A percentile compares a stretch with the other conserved stretches of the same genome.
Conservation (phyloP, 192 early-diverging fungal genomes). For the Coemansia sp. region DNA sequence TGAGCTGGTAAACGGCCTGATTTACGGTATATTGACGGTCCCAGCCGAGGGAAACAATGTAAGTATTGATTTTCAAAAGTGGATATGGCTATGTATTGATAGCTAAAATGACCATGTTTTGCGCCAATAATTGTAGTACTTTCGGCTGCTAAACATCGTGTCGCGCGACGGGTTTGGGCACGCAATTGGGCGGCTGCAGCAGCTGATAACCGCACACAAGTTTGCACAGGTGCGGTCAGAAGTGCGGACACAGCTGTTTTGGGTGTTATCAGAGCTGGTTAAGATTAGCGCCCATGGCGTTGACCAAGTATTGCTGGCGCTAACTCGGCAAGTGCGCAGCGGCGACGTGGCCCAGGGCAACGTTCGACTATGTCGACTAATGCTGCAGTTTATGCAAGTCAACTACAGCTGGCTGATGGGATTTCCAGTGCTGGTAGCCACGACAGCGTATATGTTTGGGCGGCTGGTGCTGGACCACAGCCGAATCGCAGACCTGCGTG, state of each 20-base stretch:
- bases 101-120: too few relatives aligned
- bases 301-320: slow-evolving; percentile 56
- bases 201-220: slow-evolving; percentile 25
- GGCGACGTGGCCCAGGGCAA: slow-evolving; percentile 59
- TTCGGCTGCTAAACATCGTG: slow-evolving; percentile 62
- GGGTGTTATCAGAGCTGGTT: slow-evolving; percentile 61
- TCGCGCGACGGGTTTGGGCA: slow-evolving; percentile 62
- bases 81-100: not conserved
- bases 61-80: slow-evolving; percentile 7
- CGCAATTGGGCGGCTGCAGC: slow-evolving; percentile 42
- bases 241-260: slow-evolving; percentile 59
- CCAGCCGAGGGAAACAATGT: slow-evolving; percentile 32
- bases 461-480: slow-evolving; percentile 61
- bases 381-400: slow-evolving; percentile 54
- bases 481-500: slow-evolving; percentile 42
- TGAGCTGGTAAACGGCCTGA: slow-evolving; percentile 59
- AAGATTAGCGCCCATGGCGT: slow-evolving; percentile 48
- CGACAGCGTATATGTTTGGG: slow-evolving; percentile 48
- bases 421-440: slow-evolving; percentile 33
- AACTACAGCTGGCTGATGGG: slow-evolving; percentile 41
- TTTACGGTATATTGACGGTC: slow-evolving; percentile 62
- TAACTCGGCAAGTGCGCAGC: slow-evolving; percentile 63
- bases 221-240: slow-evolving; percentile 40
- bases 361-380: slow-evolving; percentile 46
- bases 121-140: slow-evolving; percentile 29